Percentiles rank a stretch among this genome's conserved stretches.
Conservation (phyloP, 768 basidiomycete genomes). For the Suillus ampliporus region DNA sequence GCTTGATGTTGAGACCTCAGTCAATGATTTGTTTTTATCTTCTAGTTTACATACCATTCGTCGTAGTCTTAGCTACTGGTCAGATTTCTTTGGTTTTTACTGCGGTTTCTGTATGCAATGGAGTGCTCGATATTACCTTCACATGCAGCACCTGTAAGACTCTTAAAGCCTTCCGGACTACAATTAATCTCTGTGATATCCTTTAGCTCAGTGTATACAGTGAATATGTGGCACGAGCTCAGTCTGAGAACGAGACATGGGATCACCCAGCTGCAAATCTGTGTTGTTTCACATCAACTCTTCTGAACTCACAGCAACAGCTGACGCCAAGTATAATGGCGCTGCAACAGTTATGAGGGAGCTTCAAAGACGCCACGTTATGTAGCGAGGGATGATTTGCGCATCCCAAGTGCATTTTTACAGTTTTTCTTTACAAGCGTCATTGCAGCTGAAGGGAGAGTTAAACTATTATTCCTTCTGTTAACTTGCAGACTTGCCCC, state of each 20-base stretch:
- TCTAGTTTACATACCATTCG: constrained; percentile 22
- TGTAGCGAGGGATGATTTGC: no score
- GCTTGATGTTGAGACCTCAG: constrained; percentile 11
- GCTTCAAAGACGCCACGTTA: no score
- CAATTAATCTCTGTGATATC: neutral
- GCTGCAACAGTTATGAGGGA: no score
- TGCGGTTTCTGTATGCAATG: neutral
- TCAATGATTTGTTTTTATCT: constrained; percentile 16
- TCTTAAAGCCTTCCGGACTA: neutral
- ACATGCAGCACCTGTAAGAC: neutral
- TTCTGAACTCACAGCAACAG: neutral
- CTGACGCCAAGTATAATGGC: neutral
- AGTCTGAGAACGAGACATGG: neutral
- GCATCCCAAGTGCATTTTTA: no score
- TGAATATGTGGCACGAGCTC: neutral
- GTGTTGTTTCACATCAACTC: neutral
- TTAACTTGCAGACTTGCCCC: no score
- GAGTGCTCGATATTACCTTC: neutral
- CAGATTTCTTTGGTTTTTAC: neutral
- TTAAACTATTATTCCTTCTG: no score
- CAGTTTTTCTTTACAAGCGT: no score
- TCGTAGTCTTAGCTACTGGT: constrained; percentile 12
- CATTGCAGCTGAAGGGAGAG: no score
- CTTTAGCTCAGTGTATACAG: neutral
- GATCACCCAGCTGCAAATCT: neutral